Conservation (phyloP, 768 basidiomycete genomes). For the Auriscalpium microsporum region DNA sequence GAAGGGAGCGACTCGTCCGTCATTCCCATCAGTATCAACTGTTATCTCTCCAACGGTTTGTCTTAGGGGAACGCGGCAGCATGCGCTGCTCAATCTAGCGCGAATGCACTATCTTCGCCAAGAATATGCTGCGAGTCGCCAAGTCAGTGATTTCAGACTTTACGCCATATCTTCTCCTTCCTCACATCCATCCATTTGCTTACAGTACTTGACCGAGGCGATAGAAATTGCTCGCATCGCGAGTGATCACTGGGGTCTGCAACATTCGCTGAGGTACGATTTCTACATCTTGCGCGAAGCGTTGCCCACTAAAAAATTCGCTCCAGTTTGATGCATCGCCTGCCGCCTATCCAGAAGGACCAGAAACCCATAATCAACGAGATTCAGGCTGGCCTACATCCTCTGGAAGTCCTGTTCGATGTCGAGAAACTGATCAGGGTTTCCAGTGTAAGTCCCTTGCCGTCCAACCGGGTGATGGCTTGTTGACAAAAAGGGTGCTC, state of each 20-base stretch:
- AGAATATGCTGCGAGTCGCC: slow-evolving; percentile 59
- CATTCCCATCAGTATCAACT: not conserved
- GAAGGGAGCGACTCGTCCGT: slow-evolving; percentile 73
- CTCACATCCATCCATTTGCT: slow-evolving; percentile 2
- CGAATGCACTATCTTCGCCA: slow-evolving; percentile 67
- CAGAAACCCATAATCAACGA: slow-evolving; percentile 54
- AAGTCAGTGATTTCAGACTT: slow-evolving; percentile 33
- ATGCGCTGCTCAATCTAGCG: slow-evolving; percentile 69
- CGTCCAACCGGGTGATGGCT: not conserved
- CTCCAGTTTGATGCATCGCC: slow-evolving; percentile 59
- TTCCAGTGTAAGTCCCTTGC: slow-evolving; percentile 37
- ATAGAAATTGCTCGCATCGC: slow-evolving; percentile 67
- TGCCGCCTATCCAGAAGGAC: slow-evolving; percentile 43
- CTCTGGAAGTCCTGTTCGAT: slow-evolving; percentile 69
- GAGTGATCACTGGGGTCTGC: slow-evolving; percentile 62
- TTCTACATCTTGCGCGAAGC: not conserved
- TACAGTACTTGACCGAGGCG: slow-evolving; percentile 65
- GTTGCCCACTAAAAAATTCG: not conserved
- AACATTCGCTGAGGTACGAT: slow-evolving; percentile 68
- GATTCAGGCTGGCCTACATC: slow-evolving; percentile 68
- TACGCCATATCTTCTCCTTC: not conserved
- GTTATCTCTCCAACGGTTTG: not conserved
- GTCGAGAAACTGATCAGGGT: slow-evolving; percentile 68
- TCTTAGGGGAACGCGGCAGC: slow-evolving; percentile 65
- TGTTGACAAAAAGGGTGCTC: not conserved